Percentiles rank a stretch among this genome's conserved stretches.
Conservation (phyloP, 1,284 basidiomycete genomes). For the Fomitopsis pinicola region DNA sequence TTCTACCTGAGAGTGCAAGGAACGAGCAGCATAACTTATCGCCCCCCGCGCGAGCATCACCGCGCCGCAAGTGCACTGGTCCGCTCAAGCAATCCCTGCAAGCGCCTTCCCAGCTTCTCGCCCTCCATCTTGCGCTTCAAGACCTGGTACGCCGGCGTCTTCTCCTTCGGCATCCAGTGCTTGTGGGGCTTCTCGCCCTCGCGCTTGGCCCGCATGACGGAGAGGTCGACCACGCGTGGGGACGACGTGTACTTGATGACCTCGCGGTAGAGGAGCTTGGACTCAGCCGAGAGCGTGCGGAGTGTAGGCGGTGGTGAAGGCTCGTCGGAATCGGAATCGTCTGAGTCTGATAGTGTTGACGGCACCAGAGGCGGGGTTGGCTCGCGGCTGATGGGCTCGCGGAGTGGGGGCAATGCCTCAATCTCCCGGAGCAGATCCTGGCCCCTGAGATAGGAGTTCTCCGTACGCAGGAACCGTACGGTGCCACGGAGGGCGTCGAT, state of each 20-base stretch:
- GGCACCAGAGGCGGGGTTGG: conserved; percentile 60
- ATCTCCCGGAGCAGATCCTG: conserved; percentile 85
- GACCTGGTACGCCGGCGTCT: conserved; percentile 76
- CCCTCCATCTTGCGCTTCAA: conserved; percentile 72
- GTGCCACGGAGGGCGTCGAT: conserved; percentile 89
- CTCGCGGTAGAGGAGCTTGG: conserved; percentile 78
- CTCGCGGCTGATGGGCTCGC: conserved; percentile 38
- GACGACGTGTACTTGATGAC: conserved; percentile 79
- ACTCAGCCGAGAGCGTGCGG: conserved; percentile 71
- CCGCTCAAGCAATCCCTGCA: conserved; percentile 66
- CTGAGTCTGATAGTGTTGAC: conserved; percentile 59
- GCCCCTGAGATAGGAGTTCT: conserved; percentile 91
- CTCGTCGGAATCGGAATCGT: conserved; percentile 53
- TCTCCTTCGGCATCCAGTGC: conserved; percentile 72
- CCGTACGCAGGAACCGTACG: conserved; percentile 83
- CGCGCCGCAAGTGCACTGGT: conserved; percentile 32
- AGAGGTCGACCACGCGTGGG: conserved; percentile 80
- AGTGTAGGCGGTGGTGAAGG: conserved; percentile 44
- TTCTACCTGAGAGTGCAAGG: not conserved
- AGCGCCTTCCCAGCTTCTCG: conserved; percentile 61
- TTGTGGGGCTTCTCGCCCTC: conserved; percentile 36
- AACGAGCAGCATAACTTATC: not conserved
- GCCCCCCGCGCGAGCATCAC: not conserved
- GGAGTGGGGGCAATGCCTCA: conserved; percentile 64
- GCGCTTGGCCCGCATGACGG: conserved; percentile 49